Base-by-base conservation (phyloP, 2,329 filamentous ascomycete species). In the Neonectria magnoliae region DNA sequence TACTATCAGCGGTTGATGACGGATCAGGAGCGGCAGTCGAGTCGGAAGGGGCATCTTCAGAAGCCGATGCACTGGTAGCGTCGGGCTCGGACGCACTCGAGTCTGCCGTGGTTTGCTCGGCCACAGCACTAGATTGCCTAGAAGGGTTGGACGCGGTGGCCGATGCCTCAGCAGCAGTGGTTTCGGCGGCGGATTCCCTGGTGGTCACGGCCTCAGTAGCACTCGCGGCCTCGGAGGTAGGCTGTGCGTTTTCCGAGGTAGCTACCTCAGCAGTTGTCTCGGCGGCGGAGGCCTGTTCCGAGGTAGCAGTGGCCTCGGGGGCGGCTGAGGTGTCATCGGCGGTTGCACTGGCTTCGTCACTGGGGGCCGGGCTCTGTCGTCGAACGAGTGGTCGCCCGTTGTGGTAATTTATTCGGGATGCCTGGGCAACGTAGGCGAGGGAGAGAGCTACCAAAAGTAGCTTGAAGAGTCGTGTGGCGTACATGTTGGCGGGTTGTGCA, bases 381-480 rank as follows among this genome's bases (percentile, higher is more conserved):
- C 67, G 62, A 41, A 64, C 62, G 45, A 73, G 16, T 44, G 51
- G 71, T 31, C 65, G 71, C 57, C 59, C 67, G 25, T 68, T 64
- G 63, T 68, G 66, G 45, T 64, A 38, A 66, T 79, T 66, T 65
- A 76, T 62, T 70, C 72, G 75, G 29, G 76, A 74, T 56, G 79
- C 85, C 70, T 87, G 83, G 48, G 82, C 82, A 41, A 84, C 77
- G 50, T 79, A 79, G 58, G 82, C 66, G 62, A 85, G 73, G 47
- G 83, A 83, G 56, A 87, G 77, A 47, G 82, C 83, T 69, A 85
- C 76, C 66, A 87, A 72, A 61, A 88, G 75, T 64, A 87, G 74
- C 71, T 82, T 79, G 36, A 86, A 64, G 54, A 84, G 69, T 62
- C 80, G 81, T 58, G 77, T 78, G 29, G 81, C 76, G 73, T 83